Evolutionary conservation across 225 moss, liverwort and hornwort species (phyloP), one percentile per base, ranked within the genome.

Genomic region (Marchantia polymorpha): DNA sequence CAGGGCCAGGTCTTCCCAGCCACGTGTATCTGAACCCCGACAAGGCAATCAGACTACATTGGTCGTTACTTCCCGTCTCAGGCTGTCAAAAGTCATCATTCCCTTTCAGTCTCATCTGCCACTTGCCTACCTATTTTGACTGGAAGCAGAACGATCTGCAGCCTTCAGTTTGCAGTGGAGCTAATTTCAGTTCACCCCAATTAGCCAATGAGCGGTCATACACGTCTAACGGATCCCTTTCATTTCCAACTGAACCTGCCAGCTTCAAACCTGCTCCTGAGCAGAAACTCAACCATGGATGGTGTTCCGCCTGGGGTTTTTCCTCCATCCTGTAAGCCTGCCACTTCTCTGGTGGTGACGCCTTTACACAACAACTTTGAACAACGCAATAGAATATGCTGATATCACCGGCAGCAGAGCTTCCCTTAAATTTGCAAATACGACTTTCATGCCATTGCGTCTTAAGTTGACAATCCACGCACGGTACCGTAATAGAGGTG

Each of bases 121-220:
- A 69, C 69, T 69, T 69, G 69, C 69, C 16, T 69, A 46, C 39
- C 31, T 69, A 39, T 39, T 46, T 69, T 69, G n/a, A 69, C 46
- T 69, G 46, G 17, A 39, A 47, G 46, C 46, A 11, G 69, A 12
- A 69, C 47, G 3, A 17, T 69, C 46, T 17, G 47, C 69, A 14
- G 17, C 16, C 23, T 64, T 64, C 64, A 23, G 17, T 48, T 0
- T 20, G 8, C 69, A 48, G 69, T 17, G 9, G 19, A 39, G 7
- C 69, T 19, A 19, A 69, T 19, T 39, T 46, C 39, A 69, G 46
- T 46, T 47, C 15, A 14, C 46, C 6, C 3, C 26, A 20, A 19
- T 46, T 2, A 14, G 67, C 67, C 67, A 67, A 6, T 67, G 30
- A 5, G 68, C 46, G 68, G 31, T 69, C 47, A 19, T 39, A 31